phyloP scores from a whole-genome alignment of 495 filamentous ascomycete species.

The Lentithecium fluviatile region DNA sequence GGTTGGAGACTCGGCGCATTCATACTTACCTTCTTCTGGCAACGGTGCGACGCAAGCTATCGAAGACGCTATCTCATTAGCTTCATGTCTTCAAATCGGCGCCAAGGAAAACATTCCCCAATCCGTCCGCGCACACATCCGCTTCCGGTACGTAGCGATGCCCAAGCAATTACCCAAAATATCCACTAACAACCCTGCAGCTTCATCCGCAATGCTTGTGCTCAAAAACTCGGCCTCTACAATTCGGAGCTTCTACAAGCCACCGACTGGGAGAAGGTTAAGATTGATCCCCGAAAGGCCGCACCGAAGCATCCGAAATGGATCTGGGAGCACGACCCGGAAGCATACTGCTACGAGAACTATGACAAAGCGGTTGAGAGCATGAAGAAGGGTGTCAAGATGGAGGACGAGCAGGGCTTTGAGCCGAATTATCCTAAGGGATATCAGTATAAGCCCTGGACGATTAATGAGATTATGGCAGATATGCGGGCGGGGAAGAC shows the following conservation, averaged over 20 bases:
- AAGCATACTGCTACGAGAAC: constrained; percentile 57
- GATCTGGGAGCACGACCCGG: constrained; percentile 62
- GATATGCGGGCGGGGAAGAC: constrained; percentile 38
- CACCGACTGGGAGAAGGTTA: constrained; percentile 58
- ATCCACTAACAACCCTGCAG: constrained; percentile 41
- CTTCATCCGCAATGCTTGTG: constrained; percentile 56
- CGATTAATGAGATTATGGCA: constrained; percentile 31
- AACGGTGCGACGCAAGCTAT: constrained; percentile 45
- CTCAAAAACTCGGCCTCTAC: constrained; percentile 53
- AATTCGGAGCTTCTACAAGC: constrained; percentile 58
- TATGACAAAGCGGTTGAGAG: constrained; percentile 46
- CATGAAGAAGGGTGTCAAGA: constrained; percentile 23
- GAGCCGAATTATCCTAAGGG: constrained; percentile 33
- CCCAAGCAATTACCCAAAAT: too few relatives aligned
- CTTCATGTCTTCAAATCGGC: constrained; percentile 40
- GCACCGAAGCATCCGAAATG: constrained; percentile 57
- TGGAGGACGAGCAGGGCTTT: constrained; percentile 25
- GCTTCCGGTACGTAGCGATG: constrained; percentile 35
- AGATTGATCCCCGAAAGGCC: constrained; percentile 58
- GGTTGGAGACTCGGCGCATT: constrained; percentile 43
- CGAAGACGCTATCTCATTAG: constrained; percentile 42
- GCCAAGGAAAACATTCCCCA: constrained; percentile 34
- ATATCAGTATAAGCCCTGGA: constrained; percentile 31
- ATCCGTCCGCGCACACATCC: constrained; percentile 50
- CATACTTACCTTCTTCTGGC: constrained; percentile 40